Base-by-base conservation (phyloP, 1,284 basidiomycete genomes). In the Melampsora occidentalis region DNA sequence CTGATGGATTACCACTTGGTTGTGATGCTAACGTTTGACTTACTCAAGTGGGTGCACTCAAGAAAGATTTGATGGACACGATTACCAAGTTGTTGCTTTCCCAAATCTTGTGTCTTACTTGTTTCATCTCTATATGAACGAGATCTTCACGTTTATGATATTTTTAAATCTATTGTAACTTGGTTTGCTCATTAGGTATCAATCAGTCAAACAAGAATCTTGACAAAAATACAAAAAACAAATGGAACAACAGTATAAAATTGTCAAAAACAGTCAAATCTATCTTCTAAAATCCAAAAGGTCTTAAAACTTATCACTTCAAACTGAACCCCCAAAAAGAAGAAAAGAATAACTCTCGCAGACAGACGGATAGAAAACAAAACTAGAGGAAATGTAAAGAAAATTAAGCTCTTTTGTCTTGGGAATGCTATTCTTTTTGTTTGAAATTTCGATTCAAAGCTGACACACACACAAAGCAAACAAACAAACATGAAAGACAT, bases 191-290 rank as follows among this genome's bases (percentile, higher is more conserved):
- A 22, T 57, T 14, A 73, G 71, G 53, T 87, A 87, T 81, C 94
- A 97, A 85, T 88, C 89, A 57, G 93, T 97, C 31, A 96, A 99
- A 85, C 91, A 94, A 84, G 90, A 93, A 82, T 93, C 92, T 83
- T 89, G 96, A 77, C 87, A 90, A 80, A 95, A 93, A 85, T 94
- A 97, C 85, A 93, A 93, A 84, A 92, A 95, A 83, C 87, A 94
- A 63, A 90, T 96, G 86, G 95, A 96, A 85, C 88, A 97, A 79
- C 97, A 99, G 85, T 96, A 91, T 86, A 93, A 90, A 85, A 99
- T 99, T 89, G n/a, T 57, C 3, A 42, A 5, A 46, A 67, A 46
- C 10, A 16, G 4, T 9, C 35, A 3, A 35, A 35, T 35, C 35
- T 35, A 35, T 35, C 35, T 35, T 35, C 4, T 35, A 35, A 35